phyloP scores from a whole-genome alignment of 371 early-diverging fungal species.

The Polyrhizophydium stewartii region DNA sequence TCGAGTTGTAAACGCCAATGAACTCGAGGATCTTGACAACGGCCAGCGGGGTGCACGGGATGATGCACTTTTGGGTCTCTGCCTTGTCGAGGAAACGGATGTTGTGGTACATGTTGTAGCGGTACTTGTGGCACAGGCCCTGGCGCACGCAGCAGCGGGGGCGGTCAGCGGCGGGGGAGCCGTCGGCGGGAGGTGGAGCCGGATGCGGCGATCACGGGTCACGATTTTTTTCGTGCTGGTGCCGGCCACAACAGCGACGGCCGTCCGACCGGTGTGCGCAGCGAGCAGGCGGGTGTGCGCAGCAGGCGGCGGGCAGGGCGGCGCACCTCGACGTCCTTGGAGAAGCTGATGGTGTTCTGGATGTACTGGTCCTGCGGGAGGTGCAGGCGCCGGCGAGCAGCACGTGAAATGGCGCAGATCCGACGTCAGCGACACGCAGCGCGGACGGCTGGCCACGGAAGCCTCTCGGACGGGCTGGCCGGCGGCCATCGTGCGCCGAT shows the following conservation, averaged over 20 bases:
- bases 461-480: no score
- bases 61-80: constrained; percentile 84
- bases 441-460: no score
- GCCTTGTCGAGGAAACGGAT: constrained; percentile 81
- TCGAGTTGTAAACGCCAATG: constrained; percentile 86
- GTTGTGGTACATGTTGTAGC: constrained; percentile 94
- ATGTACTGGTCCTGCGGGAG: constrained; percentile 77
- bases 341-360: constrained; percentile 78
- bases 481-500: no score
- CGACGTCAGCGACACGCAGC: no score
- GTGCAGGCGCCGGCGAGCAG: background rate
- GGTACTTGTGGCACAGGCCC: constrained; percentile 88
- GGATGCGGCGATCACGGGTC: background rate
- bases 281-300: background rate
- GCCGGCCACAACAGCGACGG: no score
- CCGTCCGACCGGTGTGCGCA: no score
- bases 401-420: no score
- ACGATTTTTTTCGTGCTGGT: no score
- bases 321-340: constrained; percentile 86
- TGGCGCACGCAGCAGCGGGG: background rate
- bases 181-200: no score
- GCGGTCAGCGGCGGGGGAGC: background rate
- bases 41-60: constrained; percentile 95
- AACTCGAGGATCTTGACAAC: constrained; percentile 91
- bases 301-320: background rate